These are phyloP conservation scores for Diphasiastrum complanatum DNA, from an alignment of 83 land plant genomes.

Conservation along the genomic window DNA sequence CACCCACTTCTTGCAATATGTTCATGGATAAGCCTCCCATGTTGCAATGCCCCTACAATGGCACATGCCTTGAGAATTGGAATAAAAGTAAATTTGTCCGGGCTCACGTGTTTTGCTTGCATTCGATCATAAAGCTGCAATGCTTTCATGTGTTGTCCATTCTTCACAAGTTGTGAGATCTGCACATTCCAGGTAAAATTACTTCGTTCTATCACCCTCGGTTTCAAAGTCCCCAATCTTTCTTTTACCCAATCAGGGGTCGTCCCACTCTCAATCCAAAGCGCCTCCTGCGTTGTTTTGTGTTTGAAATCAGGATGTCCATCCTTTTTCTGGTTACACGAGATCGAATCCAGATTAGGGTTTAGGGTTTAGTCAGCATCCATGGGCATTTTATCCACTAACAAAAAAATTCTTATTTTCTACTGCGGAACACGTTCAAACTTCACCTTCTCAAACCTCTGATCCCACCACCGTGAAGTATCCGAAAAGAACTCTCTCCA, in stretches of 20 bases:
- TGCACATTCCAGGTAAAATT: too few species aligned
- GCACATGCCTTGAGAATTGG: not conserved
- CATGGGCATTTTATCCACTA: too few species aligned
- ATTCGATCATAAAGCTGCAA: slow-evolving; percentile 2
- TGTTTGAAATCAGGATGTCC: slow-evolving; percentile 28
- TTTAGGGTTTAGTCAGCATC: too few species aligned
- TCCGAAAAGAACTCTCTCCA: too few species aligned
- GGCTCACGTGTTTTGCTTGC: not conserved
- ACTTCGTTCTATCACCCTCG: too few species aligned
- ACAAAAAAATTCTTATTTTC: too few species aligned
- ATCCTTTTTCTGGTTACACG: too few species aligned
- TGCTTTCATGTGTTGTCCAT: not conserved
- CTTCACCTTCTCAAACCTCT: too few species aligned
- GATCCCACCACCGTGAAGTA: too few species aligned
- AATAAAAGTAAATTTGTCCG: not conserved
- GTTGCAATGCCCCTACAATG: not conserved
- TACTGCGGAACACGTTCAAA: too few species aligned
- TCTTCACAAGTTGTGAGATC: too few species aligned
- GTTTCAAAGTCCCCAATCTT: slow-evolving; percentile 16
- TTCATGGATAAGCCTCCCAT: not conserved
- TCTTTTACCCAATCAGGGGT: slow-evolving; percentile 19
- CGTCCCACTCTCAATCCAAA: slow-evolving; percentile 18
- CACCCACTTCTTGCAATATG: not conserved
- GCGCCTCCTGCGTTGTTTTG: slow-evolving; percentile 17
- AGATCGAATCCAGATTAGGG: too few species aligned